Base-by-base conservation (phyloP, 768 basidiomycete genomes). In the Tulasnella sp. region DNA sequence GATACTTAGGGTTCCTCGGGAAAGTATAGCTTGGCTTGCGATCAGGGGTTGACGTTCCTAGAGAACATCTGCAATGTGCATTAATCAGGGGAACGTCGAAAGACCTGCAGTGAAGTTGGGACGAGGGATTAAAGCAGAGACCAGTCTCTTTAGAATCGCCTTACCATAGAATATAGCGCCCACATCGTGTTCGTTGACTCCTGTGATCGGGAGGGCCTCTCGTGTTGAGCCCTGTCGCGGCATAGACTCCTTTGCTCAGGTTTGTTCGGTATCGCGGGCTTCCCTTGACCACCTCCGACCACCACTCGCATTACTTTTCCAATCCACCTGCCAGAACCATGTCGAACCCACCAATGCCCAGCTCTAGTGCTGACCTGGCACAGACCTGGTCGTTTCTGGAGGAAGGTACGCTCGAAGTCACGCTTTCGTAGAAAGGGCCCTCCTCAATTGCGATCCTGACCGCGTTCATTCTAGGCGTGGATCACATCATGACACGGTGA, bases 321-420 rank as follows among this genome's bases (percentile, higher is more conserved):
- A n/a, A 51, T n/a, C 5, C 23, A n/a, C 51, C n/a, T 26, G 23
- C 40, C 70, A 35, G 70, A 70, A 32, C 40, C 70, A 70, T 70
- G 70, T 35, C 70, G 5, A 70, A 18, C 18, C 29, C 29, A 35
- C 70, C 70, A 51, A 91, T 93, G 88, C 93, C 92, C 3, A 87
- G 91, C 75, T 83, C 91, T 9, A 88, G 82, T 76, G 88, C 93
- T 39, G 94, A 95, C 83, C 87, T 95, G 70, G 87, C 87, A 13
- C 93, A 92, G 26, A 95, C 93, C 37, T 96, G 95, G 95, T 86
- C 88, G 6, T 96, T 92, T 83, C 89, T 96, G 69, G 91, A 94
- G 84, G 93, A 95, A 79, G 92, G 82, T 81, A 79, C 82, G 74
- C 57, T 11, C 32, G 5, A 3, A 7, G 26, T 77, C 37, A 16